A percentile compares a stretch with the other conserved stretches of the same genome.
Evolutionary conservation across 352 stramenopile genomes (phyloP).

Genomic region (Elongisporangium anandrum): DNA sequence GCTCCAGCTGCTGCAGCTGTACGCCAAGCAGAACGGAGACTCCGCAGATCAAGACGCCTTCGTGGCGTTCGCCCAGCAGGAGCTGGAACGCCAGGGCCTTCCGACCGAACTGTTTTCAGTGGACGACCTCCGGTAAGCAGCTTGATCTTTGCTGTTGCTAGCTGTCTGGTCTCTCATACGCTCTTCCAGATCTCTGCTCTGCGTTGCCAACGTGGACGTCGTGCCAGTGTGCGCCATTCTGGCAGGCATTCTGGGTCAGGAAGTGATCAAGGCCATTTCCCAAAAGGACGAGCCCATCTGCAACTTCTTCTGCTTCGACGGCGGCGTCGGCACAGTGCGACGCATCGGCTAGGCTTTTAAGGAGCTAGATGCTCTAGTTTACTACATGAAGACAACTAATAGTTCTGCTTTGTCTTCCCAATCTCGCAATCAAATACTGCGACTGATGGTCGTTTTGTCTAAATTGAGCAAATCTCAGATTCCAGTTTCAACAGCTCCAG

Average conservation of each 20-base stretch:
- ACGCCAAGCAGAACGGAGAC: constrained; percentile 15
- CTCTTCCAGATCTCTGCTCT: constrained; percentile 29
- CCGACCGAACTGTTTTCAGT: constrained; percentile 50
- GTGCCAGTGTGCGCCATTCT: constrained; percentile 94
- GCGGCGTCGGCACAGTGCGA: constrained; percentile 45
- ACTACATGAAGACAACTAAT: no score
- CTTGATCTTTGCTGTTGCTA: background rate
- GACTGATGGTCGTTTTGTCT: no score
- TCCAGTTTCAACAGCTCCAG: no score
- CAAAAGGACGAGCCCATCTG: constrained; percentile 95
- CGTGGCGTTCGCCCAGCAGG: constrained; percentile 44
- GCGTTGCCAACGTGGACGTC: constrained; percentile 54
- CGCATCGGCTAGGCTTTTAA: constrained; percentile 37
- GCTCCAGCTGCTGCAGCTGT: constrained; percentile 66
- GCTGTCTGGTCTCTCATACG: background rate
- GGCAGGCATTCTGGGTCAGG: constrained; percentile 95
- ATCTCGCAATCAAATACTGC: no score
- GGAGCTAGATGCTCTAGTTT: no score
- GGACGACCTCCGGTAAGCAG: constrained; percentile 41
- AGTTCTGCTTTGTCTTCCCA: no score
- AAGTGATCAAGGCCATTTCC: constrained; percentile 98
- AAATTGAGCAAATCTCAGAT: no score
- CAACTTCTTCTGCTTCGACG: constrained; percentile 96
- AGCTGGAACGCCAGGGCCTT: constrained; percentile 58
- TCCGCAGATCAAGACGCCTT: constrained; percentile 23